Conservation (phyloP, 345 rosid species). For the Murraya koenigii region DNA sequence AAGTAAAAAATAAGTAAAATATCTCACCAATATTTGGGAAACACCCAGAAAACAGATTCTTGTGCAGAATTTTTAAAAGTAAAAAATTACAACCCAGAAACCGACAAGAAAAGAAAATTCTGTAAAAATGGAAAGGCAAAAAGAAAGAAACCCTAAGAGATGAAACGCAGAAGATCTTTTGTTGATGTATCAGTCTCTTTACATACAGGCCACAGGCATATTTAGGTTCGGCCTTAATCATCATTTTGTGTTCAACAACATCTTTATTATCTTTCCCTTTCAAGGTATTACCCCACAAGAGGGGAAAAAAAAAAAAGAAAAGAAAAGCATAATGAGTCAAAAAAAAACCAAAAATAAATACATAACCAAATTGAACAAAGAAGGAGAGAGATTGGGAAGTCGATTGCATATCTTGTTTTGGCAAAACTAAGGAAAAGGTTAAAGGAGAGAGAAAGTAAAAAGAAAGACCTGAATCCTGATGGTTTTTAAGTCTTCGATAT, state of each 20-base stretch:
- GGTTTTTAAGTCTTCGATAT: neutral
- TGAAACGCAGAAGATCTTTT: constrained; percentile 10
- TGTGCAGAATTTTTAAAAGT: neutral
- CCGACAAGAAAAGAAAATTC: neutral
- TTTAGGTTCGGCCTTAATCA: neutral
- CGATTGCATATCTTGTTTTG: constrained; percentile 13
- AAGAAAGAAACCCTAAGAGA: constrained; percentile 23
- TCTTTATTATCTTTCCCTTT: neutral
- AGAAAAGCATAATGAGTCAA: neutral
- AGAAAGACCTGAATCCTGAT: no score
- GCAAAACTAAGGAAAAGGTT: neutral
- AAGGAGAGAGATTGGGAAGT: neutral
- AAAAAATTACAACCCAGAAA: neutral
- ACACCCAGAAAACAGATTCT: neutral
- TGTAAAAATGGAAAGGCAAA: neutral
- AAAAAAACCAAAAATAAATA: no score
- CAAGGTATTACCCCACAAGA: neutral
- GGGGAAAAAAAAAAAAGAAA: no score
- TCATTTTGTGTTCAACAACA: neutral
- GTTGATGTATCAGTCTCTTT: constrained; percentile 18
- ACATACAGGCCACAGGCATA: constrained; percentile 4
- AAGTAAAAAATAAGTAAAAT: neutral
- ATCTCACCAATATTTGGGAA: constrained; percentile 15
- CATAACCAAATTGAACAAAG: neutral
- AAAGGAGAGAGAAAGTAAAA: neutral